Evolutionary conservation across 371 early-diverging fungal genomes (phyloP).

Genomic region (Apophysomyces trapeziformis): DNA sequence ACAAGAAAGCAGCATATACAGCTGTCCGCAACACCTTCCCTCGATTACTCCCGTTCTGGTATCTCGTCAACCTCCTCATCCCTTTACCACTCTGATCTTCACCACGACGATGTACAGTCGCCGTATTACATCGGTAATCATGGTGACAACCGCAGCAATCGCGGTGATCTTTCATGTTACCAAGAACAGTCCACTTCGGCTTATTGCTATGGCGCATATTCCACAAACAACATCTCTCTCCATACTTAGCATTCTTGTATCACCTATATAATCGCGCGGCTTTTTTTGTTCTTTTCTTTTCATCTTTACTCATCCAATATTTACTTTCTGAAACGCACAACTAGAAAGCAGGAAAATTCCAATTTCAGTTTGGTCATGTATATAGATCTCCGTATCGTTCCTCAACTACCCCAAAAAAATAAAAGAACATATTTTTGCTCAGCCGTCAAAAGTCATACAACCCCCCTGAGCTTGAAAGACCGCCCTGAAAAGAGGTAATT

Average conservation of each 20-base stretch:
- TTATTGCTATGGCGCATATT: constrained; percentile 5
- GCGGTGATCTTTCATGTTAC: constrained; percentile 2
- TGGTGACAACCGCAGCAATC: not conserved
- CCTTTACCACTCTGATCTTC: constrained; percentile 25
- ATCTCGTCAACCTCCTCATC: constrained; percentile 42
- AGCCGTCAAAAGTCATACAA: not conserved
- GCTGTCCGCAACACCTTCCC: constrained; percentile 18
- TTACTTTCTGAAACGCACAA: not conserved
- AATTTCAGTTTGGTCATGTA: not conserved
- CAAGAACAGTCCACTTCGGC: not conserved
- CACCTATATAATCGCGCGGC: constrained; percentile 3
- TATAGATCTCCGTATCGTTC: not conserved
- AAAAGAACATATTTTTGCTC: not conserved
- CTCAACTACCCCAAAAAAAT: not conserved
- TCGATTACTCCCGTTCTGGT: constrained; percentile 32
- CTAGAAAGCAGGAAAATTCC: not conserved
- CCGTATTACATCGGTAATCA: constrained; percentile 36
- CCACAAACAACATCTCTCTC: constrained; percentile 3
- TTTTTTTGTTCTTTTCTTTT: not conserved
- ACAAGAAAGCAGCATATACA: constrained; percentile 26
- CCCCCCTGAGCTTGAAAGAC: not conserved
- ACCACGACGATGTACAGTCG: constrained; percentile 39
- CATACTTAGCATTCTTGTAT: constrained; percentile 7
- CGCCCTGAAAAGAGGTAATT: not conserved
- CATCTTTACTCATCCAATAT: not conserved